phyloP scores from a whole-genome alignment of 441 rosid genomes.

The Rhodomyrtus psidioides region DNA sequence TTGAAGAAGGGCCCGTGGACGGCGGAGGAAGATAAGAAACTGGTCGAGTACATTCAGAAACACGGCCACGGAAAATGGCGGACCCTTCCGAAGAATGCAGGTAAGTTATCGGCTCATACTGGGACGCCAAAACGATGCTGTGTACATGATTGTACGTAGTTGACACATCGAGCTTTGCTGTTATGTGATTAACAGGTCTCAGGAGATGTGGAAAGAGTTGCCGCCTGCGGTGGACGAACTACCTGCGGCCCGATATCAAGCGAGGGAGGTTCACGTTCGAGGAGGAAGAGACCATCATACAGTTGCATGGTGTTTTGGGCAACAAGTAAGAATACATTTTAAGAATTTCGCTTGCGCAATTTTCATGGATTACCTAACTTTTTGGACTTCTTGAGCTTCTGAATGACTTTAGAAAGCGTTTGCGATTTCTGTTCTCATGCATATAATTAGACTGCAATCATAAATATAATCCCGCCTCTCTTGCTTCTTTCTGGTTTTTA shows the following conservation, averaged over 20 bases:
- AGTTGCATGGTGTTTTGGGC: conserved; percentile 47
- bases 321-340: conserved; percentile 36
- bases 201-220: conserved; percentile 67
- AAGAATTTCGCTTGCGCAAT: background rate
- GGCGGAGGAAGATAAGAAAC: conserved; percentile 53
- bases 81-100: conserved; percentile 50
- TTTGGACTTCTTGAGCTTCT: background rate
- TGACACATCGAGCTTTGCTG: background rate
- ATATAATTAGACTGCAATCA: background rate
- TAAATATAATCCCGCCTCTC: background rate
- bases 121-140: background rate
- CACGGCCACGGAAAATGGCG: conserved; percentile 63
- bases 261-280: conserved; percentile 52
- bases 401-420: background rate
- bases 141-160: background rate
- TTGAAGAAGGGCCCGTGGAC: conserved; percentile 69
- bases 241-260: conserved; percentile 60
- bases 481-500: background rate
- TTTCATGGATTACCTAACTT: background rate
- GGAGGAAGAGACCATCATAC: conserved; percentile 54
- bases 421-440: background rate
- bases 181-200: conserved; percentile 24
- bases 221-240: conserved; percentile 60
- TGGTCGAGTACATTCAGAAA: conserved; percentile 34
- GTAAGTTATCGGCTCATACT: conserved; percentile 7